Conservation (phyloP, 2,329 filamentous ascomycete species). For the Chalara sp. region DNA sequence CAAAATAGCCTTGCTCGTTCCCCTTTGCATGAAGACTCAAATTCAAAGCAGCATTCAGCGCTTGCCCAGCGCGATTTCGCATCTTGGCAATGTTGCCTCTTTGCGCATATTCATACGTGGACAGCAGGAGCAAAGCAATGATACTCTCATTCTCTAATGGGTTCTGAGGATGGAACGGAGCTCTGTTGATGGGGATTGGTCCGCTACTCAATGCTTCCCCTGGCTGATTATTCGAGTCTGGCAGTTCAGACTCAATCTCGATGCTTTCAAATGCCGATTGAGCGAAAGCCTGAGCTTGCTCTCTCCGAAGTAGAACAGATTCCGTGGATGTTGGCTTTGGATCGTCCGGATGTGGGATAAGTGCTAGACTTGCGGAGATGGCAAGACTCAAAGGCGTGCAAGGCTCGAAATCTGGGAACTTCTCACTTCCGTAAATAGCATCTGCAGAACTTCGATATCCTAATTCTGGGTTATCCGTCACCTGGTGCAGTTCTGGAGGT, state of each 20-base stretch:
- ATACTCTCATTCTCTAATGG: slow-evolving; percentile 41
- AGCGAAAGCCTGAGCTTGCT: slow-evolving; percentile 42
- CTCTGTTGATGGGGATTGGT: slow-evolving; percentile 23
- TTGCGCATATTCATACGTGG: slow-evolving; percentile 46
- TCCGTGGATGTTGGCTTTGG: slow-evolving; percentile 25
- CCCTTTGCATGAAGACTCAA: slow-evolving; percentile 35
- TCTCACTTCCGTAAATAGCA: slow-evolving; percentile 28
- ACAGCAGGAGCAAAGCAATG: slow-evolving; percentile 40
- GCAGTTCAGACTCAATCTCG: slow-evolving; percentile 40
- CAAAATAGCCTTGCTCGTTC: slow-evolving; percentile 32
- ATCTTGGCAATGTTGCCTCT: slow-evolving; percentile 47
- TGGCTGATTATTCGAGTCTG: slow-evolving; percentile 38
- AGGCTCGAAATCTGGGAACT: slow-evolving; percentile 31
- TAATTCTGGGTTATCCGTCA: slow-evolving; percentile 15
- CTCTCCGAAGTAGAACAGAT: slow-evolving; percentile 36
- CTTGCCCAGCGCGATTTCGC: slow-evolving; percentile 40
- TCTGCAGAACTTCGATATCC: slow-evolving; percentile 20
- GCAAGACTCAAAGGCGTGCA: slow-evolving; percentile 38
- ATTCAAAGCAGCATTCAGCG: slow-evolving; percentile 39
- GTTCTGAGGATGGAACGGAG: slow-evolving; percentile 37
- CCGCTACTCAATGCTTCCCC: slow-evolving; percentile 34
- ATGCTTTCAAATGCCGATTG: slow-evolving; percentile 41
- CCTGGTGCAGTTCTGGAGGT: slow-evolving; percentile 27
- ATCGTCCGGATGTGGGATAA: slow-evolving; percentile 37
- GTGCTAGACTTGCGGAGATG: slow-evolving; percentile 40